Evolutionary conservation across 192 early-diverging fungal species (phyloP), one percentile per base, ranked within the genome.

Genomic region (Cladochytrium replicatum): DNA sequence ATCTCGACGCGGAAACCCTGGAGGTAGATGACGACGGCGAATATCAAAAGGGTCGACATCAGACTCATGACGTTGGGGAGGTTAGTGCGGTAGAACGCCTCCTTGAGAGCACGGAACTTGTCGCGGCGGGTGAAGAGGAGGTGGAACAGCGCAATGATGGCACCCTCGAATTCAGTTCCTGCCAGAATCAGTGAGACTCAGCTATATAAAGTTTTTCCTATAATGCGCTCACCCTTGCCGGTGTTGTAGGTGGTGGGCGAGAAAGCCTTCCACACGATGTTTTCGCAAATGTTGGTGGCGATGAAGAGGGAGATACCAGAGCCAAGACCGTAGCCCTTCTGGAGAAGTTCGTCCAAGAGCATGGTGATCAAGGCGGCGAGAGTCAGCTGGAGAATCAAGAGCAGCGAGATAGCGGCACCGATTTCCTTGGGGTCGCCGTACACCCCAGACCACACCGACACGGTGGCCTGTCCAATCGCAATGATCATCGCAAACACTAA

Each of bases 1-100:
- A 99, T 88, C 77, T 99, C 97, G 46, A 99, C 90, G 53, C 93
- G 87, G 91, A 97, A 99, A 30, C 94, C 94, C 70, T 99, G 97
- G 55, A 99, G 82, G 67, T 99, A 78, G 55, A 78, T 75, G 32
- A 78, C 75, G 30, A 70, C 57, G 32, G 67, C 75, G 43, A 74
- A 75, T 32, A 99, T 75, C 31, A 90, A 54, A 7, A 81, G 74
- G 6, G 97, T 99, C 3, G 93, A 86, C 29, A 92, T 68, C 43
- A 99, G 72, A 74, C 89, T 95, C 64, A 85, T 54, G 30, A 75
- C 40, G 61, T 78, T 78, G 37, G 75, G 75, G 3, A 75, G 54
- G 60, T 78, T 71, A 24, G 77, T 64, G 59, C 97, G 86, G 57
- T 93, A 97, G 59, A 99, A 86, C 21, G 97, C 97, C 67, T 99